Evolutionary conservation across 805 yeast species (phyloP), one percentile per base, ranked within the genome.

Genomic region (Monosporozyma aquatica): DNA sequence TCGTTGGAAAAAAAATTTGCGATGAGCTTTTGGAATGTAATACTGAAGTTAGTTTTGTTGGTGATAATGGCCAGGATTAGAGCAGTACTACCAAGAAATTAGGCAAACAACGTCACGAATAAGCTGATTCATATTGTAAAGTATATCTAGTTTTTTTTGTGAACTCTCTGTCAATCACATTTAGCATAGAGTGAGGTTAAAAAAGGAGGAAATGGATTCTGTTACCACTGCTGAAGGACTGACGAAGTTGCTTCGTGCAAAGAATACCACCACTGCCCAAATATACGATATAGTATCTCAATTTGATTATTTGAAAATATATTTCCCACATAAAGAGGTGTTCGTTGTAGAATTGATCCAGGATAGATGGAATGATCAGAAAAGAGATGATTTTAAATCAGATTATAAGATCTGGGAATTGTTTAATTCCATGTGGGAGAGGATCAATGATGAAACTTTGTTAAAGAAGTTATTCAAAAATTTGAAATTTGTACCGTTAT

Each of bases 321-420:
- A 66, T 42, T 67, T 82, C 11, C 89, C 87, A 7, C 73, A 78
- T 43, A 64, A 64, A 42, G 69, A 70, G 20, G 53, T 60, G 1
- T 82, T 82, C 48, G 61, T 80, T 3, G 65, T 80, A 39, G 84
- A 78, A 38, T 63, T 82, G 26, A 46, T 82, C 1, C 67, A 75
- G 40, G 86, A 80, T 53, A 65, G 87, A 42, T 58, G 82, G 52
- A 71, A 72, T 43, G 84, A 78, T 43, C 46, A 48, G 8, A 69
- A 68, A 37, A 56, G 59, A n/a, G 47, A 57, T 2, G 47, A 54
- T 5, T 78, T 77, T 66, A 76, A 70, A 50, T 54, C 43, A n/a
- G 59, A 64, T 42, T 43, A 54, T 1, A 52, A 56, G 2, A 59
- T 74, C 2, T 82, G 90, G 90, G 43, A 46, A 10, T 57, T 80